Evolutionary conservation across 2,329 filamentous ascomycete genomes (phyloP), one percentile per base, ranked within the genome.

Genomic region (Paracoccidioides brasiliensis): DNA sequence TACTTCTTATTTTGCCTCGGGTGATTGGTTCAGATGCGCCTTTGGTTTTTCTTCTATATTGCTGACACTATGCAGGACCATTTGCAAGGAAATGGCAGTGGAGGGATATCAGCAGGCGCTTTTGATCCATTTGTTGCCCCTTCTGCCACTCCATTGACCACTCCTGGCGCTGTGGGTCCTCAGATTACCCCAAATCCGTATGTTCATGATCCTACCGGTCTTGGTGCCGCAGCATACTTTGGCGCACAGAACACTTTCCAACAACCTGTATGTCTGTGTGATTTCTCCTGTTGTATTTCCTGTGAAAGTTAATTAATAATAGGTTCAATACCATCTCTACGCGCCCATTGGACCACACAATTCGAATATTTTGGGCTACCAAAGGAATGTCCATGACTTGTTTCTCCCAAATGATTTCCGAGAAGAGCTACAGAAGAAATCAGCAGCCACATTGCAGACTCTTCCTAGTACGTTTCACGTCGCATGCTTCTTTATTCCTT

Each of bases 291-390:
- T 53, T 38, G 32, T 14, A 37, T 51, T 56, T 65, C 67, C 53
- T 67, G 56, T 22, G 49, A 6, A n/a, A 38, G 9, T 38, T 50
- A 38, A 50, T 32, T 3, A 22, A 12, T 8, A 2, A 14, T 58
- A 85, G 82, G 80, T 90, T 5, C 87, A 91, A 74, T 95, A 96
- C 68, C 93, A 98, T 69, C 79, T 95, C 10, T 98, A 98, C 69
- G 88, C 89, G 37, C 90, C 90, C 0, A 80, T 90, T 56, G 89
- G 88, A 5, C 84, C 88, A n/a, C 81, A 90, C 67, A 81, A 83
- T 58, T 86, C 91, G 59, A 89, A 89, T 60, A 77, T 95, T 35
- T 77, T 87, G 61, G 83, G 86, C 2, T 95, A 95, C 66, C 91
- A 98, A 67, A 83, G 88, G 57, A 84, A 85, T 56, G 83, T 88